Evolutionary conservation across 768 basidiomycete genomes (phyloP).

Genomic region (Mycena crocata): DNA sequence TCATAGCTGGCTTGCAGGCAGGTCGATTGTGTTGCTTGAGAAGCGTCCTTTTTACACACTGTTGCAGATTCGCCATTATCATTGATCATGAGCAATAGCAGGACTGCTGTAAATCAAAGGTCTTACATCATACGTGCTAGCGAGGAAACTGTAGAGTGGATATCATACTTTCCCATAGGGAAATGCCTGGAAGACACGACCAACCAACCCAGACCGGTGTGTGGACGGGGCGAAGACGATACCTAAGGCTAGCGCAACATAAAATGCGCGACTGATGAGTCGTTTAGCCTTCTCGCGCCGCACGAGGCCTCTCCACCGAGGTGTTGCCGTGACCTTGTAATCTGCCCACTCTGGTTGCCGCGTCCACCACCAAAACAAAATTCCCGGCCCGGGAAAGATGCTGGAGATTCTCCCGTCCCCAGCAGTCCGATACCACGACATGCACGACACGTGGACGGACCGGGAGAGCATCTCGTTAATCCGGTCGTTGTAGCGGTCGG

Average conservation of each 20-base stretch:
- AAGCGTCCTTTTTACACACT: neutral
- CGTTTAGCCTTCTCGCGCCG: neutral
- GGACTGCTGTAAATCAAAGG: neutral
- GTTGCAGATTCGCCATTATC: conserved; percentile 25
- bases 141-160: too few species aligned
- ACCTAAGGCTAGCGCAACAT: neutral
- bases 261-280: neutral
- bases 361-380: conserved; percentile 20
- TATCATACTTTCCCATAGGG: neutral
- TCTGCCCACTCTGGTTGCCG: conserved; percentile 1
- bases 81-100: conserved; percentile 3
- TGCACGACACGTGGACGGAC: conserved; percentile 52
- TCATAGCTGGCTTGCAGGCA: conserved; percentile 46
- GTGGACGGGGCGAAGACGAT: neutral
- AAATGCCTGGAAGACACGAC: neutral
- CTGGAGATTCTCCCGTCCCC: conserved; percentile 45
- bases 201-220: neutral
- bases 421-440: conserved; percentile 63
- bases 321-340: too few species aligned
- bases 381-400: conserved; percentile 26
- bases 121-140: neutral
- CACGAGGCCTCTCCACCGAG: neutral
- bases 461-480: conserved; percentile 58
- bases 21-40: neutral
- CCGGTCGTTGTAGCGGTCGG: conserved; percentile 63